Base-by-base conservation (phyloP, 2,329 filamentous ascomycete genomes). In the Ascochyta rabiei region DNA sequence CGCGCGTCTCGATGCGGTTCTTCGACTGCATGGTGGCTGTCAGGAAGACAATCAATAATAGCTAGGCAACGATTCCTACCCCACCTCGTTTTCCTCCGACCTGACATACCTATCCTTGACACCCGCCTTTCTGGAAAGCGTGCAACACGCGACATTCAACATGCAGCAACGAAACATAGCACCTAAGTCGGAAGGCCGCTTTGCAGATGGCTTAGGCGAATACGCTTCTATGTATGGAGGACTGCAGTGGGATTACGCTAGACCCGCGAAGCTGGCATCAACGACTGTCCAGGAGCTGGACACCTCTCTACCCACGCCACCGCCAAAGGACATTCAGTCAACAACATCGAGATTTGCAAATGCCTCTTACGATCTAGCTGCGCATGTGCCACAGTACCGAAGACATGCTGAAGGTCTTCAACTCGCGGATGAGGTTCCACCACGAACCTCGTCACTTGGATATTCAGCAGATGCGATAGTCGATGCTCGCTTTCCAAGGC, bases 401-500 rank as follows among this genome's bases (percentile, higher is more conserved):
- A 35, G 34, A 31, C 52, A 55, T 37, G 51, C 56, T 18, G 58
- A 57, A 45, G 57, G 57, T 4, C 53, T 60, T 13, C 59, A 59
- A 34, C 33, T 59, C 9, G 53, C 44, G 15, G 39, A 45, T 2
- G 30, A 33, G 30, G 30, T 16, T 28, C 45, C 31, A 24, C 40
- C 45, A 26, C 35, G 45, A 18, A 28, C 24, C n/a, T 52, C 48
- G 13, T 47, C 48, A 16, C 42, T 44, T 10, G 38, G 26, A 7
- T 47, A 49, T 35, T 38, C 49, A 12, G 18, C 50, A 34, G 37
- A 47, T 15, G 16, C 49, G 9, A 45, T 19, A 9, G 34, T 50
- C 18, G 19, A 60, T 13, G 38, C 38, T 2, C 35, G n/a, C 30
- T 48, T 47, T 28, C 31, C 47, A 8, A 24, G 46, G 1, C 35